Base-by-base conservation (phyloP, 2,329 filamentous ascomycete species). In the Talaromyces sp. region DNA sequence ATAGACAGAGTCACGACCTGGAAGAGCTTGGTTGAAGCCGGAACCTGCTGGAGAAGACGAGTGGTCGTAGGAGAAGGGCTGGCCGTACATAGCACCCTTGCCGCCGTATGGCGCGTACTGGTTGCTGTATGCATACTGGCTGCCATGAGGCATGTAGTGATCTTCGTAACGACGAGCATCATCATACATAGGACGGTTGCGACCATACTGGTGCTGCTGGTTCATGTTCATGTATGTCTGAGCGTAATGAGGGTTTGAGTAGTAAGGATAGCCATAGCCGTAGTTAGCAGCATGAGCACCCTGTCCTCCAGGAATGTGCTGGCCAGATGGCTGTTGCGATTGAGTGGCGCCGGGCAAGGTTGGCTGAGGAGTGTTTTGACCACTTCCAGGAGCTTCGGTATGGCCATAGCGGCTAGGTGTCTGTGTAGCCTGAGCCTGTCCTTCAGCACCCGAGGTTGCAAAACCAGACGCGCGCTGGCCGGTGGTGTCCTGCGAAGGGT, bases 361-460 rank as follows among this genome's bases (percentile, higher is more conserved):
- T 31, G 93, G 93, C 80, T 96, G 95, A 40, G 94, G 93, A 2
- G 93, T 97, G 72, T 90, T 94, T 77, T 95, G 90, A 53, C 93
- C 94, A 76, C 92, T 97, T 81, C 90, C 92, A 73, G 93, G 91
- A 64, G 96, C 92, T 68, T 87, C 83, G 67, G 84, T 76, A 80
- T 88, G 82, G 58, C 80, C 85, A 73, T 89, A 89, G 70, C 89
- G 90, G 76, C 88, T 91, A 76, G 93, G 91, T 45, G 90, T 88
- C 76, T 92, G 93, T 85, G 89, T 81, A 74, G 86, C 82, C 83
- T 83, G 81, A 71, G 83, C 84, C 80, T 79, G 85, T 77, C 81
- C 87, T 83, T 89, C 87, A 66, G 81, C 82, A 61, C 84, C 82
- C 51, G 83, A 83, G 38, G 84, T 80, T 62, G 86, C 85, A 74